Evolutionary conservation across 2,329 filamentous ascomycete genomes (phyloP).

Genomic region (Macrophomina pseudophaseolina): DNA sequence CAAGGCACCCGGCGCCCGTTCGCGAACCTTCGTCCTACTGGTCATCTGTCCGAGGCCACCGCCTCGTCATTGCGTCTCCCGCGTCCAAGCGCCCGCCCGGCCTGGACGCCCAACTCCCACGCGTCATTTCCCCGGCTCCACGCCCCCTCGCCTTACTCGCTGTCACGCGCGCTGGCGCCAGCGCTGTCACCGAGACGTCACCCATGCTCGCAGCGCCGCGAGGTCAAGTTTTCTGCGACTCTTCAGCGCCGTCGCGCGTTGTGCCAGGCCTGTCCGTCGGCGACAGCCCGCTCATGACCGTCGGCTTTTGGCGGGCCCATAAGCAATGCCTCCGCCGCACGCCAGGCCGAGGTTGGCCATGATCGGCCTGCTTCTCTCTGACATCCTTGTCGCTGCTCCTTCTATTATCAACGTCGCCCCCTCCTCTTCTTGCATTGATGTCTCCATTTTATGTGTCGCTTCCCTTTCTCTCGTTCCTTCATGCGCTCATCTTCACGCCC

Average conservation of each 20-base stretch:
- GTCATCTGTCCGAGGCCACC: slow-evolving; percentile 1
- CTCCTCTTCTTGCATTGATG: not conserved
- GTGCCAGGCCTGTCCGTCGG: not conserved
- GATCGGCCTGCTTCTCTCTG: not conserved
- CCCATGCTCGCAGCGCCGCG: not conserved
- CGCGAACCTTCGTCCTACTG: slow-evolving; percentile 6
- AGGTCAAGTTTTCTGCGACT: not conserved
- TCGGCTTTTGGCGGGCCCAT: slow-evolving; percentile 9
- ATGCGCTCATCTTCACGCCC: not conserved
- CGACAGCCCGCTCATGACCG: not conserved
- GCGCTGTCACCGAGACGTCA: not conserved
- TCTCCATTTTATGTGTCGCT: slow-evolving; percentile 9
- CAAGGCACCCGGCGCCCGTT: slow-evolving; percentile 10
- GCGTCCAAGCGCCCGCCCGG: not conserved
- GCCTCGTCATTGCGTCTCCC: not conserved
- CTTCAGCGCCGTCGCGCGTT: not conserved
- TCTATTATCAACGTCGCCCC: slow-evolving; percentile 12
- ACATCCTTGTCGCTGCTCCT: slow-evolving; percentile 5
- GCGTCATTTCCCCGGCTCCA: not conserved
- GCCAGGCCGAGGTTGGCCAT: not conserved
- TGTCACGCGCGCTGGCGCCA: not conserved
- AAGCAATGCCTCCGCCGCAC: not conserved
- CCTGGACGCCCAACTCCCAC: not conserved
- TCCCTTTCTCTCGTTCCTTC: slow-evolving; percentile 8
- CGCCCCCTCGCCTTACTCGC: not conserved